A percentile compares a stretch with the other conserved stretches of the same genome.
These are phyloP conservation scores for Kodamaea restingae DNA, from an alignment of 805 yeast species.

Conservation along the genomic window DNA sequence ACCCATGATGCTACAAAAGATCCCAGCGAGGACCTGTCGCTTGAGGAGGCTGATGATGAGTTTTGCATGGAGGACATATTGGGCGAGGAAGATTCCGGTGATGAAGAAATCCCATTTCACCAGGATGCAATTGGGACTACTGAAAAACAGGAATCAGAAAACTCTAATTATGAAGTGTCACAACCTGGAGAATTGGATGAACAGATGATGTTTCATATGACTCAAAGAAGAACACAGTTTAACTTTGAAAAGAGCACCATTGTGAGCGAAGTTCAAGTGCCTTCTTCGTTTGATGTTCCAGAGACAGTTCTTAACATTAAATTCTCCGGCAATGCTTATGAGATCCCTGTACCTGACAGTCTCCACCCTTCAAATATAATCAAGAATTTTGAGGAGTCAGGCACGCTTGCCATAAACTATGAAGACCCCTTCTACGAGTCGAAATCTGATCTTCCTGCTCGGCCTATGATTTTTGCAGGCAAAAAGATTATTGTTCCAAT, in stretches of 20 bases:
- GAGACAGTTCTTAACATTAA: not conserved
- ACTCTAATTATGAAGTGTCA: constrained; percentile 1
- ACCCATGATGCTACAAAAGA: too few relatives aligned
- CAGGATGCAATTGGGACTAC: too few relatives aligned
- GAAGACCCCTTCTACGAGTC: constrained; percentile 61
- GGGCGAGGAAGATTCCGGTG: too few relatives aligned
- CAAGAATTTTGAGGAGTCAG: constrained; percentile 38
- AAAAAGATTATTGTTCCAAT: constrained; percentile 47
- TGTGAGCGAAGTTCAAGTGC: constrained; percentile 10
- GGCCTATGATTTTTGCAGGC: constrained; percentile 66
- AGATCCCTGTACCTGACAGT: constrained; percentile 17
- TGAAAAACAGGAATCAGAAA: too few relatives aligned
- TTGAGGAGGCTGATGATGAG: too few relatives aligned
- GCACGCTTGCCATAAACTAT: constrained; percentile 51
- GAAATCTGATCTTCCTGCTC: constrained; percentile 46
- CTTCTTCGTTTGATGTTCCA: constrained; percentile 13
- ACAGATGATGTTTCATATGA: constrained; percentile 15
- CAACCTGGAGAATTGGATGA: constrained; percentile 17
- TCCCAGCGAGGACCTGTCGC: too few relatives aligned
- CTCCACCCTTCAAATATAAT: constrained; percentile 16
- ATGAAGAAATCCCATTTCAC: too few relatives aligned
- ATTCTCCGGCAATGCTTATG: constrained; percentile 14
- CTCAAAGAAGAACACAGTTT: constrained; percentile 15
- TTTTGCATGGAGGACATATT: too few relatives aligned
- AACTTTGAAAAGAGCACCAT: not conserved